These are phyloP conservation scores for Phaeosphaeria sp. DNA, from an alignment of 2,329 filamentous ascomycete genomes.

Conservation along the genomic window DNA sequence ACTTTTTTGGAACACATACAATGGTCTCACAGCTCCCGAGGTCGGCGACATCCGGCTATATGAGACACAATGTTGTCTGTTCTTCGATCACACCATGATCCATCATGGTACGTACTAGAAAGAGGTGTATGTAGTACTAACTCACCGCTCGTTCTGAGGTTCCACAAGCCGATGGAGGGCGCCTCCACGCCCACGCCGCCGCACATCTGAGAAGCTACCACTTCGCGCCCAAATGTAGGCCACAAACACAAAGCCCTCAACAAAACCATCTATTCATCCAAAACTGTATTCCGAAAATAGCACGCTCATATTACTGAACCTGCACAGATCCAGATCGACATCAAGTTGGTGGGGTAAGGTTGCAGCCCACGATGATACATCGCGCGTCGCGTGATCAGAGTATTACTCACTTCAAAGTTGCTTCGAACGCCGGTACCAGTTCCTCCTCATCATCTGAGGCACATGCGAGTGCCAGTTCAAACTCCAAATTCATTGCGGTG, in stretches of 20 bases:
- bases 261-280: not conserved
- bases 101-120: slow-evolving; percentile 24
- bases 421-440: slow-evolving; percentile 2
- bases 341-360: slow-evolving; percentile 11
- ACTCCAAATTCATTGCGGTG: not conserved
- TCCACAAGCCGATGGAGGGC: slow-evolving; percentile 13
- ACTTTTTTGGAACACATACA: slow-evolving; percentile 20
- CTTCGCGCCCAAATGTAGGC: not conserved
- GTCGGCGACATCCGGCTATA: slow-evolving; percentile 30
- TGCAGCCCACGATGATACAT: slow-evolving; percentile 24
- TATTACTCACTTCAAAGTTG: slow-evolving; percentile 8
- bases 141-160: slow-evolving; percentile 30
- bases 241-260: slow-evolving; percentile 1
- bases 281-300: not conserved
- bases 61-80: slow-evolving; percentile 9
- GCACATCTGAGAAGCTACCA: not conserved
- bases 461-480: not conserved
- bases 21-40: slow-evolving; percentile 30
- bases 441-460: not conserved
- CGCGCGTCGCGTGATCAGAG: slow-evolving; percentile 25
- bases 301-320: not conserved
- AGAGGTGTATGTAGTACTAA: slow-evolving; percentile 19
- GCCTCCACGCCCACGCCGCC: not conserved
- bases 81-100: slow-evolving; percentile 20
- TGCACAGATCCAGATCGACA: not conserved